Conservation (phyloP, 2,329 filamentous ascomycete genomes). For the Aspergillus intermedius region DNA sequence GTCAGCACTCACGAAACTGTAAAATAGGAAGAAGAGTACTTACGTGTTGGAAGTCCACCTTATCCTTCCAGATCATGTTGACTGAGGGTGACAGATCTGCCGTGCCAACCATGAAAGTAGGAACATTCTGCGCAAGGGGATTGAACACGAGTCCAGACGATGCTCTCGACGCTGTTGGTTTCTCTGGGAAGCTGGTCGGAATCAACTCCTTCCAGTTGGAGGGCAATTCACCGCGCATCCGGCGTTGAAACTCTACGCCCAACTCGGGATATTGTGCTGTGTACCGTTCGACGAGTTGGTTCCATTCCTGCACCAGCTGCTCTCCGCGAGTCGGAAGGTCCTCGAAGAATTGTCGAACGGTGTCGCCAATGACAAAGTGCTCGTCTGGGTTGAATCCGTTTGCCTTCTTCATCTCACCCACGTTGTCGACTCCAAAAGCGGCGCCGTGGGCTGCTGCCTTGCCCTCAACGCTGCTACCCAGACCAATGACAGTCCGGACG, state of each 20-base stretch:
- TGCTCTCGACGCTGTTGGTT: constrained; percentile 45
- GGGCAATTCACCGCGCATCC: constrained; percentile 45
- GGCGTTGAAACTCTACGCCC: constrained; percentile 43
- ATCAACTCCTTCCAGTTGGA: constrained; percentile 47
- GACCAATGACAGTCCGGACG: constrained; percentile 50
- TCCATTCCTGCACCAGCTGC: constrained; percentile 44
- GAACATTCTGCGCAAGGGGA: constrained; percentile 44
- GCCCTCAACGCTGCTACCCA: constrained; percentile 42
- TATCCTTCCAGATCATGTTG: constrained; percentile 50
- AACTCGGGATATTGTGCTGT: constrained; percentile 41
- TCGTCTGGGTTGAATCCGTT: constrained; percentile 47
- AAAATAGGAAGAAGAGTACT: constrained; percentile 6
- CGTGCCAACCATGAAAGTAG: constrained; percentile 49
- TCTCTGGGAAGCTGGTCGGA: constrained; percentile 43
- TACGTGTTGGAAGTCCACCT: constrained; percentile 48
- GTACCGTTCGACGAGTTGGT: constrained; percentile 41
- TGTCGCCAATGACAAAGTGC: constrained; percentile 41
- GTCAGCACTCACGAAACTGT: constrained; percentile 4
- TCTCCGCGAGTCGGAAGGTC: constrained; percentile 44
- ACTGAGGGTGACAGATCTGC: constrained; percentile 50
- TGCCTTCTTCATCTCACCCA: constrained; percentile 49
- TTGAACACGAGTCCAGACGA: constrained; percentile 48
- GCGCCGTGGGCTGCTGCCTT: constrained; percentile 52
- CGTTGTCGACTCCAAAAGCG: constrained; percentile 50
- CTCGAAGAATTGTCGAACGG: constrained; percentile 48